phyloP scores from a whole-genome alignment of 176 grass and related monocot species.

The Puccinellia tenuiflora region DNA sequence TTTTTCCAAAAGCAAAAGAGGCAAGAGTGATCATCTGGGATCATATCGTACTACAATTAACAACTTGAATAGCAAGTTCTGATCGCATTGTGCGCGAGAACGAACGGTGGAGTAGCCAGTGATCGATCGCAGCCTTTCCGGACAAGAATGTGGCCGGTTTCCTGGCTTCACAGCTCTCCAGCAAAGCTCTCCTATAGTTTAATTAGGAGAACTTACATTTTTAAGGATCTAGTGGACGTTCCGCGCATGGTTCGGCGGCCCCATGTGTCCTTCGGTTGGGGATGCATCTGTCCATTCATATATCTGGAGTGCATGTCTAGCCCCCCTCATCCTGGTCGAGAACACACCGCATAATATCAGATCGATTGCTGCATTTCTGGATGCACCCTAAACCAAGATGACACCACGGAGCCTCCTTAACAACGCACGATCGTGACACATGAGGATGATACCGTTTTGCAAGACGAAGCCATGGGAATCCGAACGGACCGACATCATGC shows the following conservation, averaged over 20 bases:
- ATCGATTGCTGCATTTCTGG: constrained; percentile 11
- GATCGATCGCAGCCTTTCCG: constrained; percentile 27
- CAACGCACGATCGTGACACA: background rate
- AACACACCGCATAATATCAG: background rate
- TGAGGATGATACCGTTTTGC: background rate
- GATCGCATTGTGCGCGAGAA: background rate
- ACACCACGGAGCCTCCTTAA: background rate
- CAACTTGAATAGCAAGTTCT: background rate
- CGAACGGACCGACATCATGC: background rate
- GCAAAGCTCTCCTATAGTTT: too few relatives aligned
- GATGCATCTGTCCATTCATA: constrained; percentile 5
- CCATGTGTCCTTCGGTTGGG: constrained; percentile 40
- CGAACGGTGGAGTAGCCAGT: background rate
- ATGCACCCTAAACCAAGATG: background rate
- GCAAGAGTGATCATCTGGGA: background rate
- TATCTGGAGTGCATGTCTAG: background rate
- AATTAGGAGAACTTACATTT: too few relatives aligned
- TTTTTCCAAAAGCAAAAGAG: background rate
- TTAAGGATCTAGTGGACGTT: constrained; percentile 37
- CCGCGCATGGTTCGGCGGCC: constrained; percentile 1
- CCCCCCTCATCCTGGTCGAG: background rate
- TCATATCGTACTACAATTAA: background rate
- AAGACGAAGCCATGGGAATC: background rate
- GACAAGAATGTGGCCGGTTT: constrained; percentile 34
- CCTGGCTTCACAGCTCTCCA: too few relatives aligned